Conservation (phyloP, 805 yeast genomes). For the Teunomyces lycoperdinae region DNA sequence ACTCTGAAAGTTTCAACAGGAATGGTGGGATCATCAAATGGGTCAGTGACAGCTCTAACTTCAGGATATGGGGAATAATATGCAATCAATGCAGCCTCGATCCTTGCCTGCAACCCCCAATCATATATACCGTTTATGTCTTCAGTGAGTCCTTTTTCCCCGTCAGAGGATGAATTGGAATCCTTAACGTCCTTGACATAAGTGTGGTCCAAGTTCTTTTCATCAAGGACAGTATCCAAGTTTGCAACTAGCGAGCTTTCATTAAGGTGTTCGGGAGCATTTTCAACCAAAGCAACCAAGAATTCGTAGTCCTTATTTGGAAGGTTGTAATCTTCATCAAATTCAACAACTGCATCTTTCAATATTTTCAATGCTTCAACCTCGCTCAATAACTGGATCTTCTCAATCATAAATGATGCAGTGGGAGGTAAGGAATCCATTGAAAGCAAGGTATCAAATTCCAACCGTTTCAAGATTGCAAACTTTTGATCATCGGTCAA, state of each 20-base stretch:
- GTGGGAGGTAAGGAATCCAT: slow-evolving; percentile 27
- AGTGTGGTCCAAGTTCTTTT: not conserved
- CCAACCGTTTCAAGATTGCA: slow-evolving; percentile 23
- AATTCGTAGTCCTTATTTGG: slow-evolving; percentile 26
- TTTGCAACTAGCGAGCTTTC: no score
- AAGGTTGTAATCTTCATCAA: slow-evolving; percentile 34
- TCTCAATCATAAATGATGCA: slow-evolving; percentile 41
- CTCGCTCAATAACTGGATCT: slow-evolving; percentile 30
- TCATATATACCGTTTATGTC: slow-evolving; percentile 14
- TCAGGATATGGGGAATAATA: slow-evolving; percentile 43
- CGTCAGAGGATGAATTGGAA: not conserved
- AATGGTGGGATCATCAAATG: slow-evolving; percentile 32
- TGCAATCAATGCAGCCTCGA: slow-evolving; percentile 39
- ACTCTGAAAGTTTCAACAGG: slow-evolving; percentile 44
- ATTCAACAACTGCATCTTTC: slow-evolving; percentile 36
- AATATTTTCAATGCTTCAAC: slow-evolving; percentile 42
- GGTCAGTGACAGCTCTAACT: slow-evolving; percentile 38
- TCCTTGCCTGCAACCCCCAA: slow-evolving; percentile 33
- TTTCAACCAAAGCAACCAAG: slow-evolving; percentile 16
- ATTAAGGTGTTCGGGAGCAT: not conserved
- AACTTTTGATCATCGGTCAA: slow-evolving; percentile 25
- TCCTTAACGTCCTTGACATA: not conserved
- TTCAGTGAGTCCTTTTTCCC: not conserved
- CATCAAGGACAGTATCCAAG: not conserved
- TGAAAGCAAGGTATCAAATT: slow-evolving; percentile 23